Conservation (phyloP, 2,329 filamentous ascomycete species). For the Aspergillus oerlinghausenensis region DNA sequence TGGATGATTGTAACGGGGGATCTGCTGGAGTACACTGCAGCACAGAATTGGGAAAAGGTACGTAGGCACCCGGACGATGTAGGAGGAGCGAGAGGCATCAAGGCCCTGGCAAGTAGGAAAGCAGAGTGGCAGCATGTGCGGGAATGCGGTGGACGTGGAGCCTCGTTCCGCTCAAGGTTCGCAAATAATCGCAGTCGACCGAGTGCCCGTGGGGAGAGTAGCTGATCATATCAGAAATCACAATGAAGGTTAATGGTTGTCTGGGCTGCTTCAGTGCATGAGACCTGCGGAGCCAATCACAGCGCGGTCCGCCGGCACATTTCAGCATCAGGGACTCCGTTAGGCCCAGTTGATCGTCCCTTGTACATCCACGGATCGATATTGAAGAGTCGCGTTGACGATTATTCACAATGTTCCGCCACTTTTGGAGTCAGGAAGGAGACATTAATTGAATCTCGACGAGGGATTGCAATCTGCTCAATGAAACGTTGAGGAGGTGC, state of each 20-base stretch:
- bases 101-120: constrained; percentile 14
- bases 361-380: not conserved
- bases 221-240: constrained; percentile 1
- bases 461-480: not conserved
- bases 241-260: constrained; percentile 5
- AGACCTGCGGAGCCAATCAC: constrained; percentile 15
- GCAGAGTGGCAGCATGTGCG: constrained; percentile 16
- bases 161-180: not conserved
- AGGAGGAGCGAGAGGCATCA: not conserved
- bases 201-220: constrained; percentile 1
- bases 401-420: not conserved
- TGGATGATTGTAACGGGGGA: constrained; percentile 1
- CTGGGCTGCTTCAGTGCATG: not conserved
- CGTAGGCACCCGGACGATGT: not conserved
- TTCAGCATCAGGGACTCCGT: constrained; percentile 5
- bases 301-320: constrained; percentile 14
- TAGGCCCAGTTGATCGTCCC: constrained; percentile 2
- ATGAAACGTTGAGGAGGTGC: not conserved
- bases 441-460: not conserved
- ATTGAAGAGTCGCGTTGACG: not conserved
- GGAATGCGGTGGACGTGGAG: constrained; percentile 6
- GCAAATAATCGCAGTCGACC: not conserved
- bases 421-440: not conserved
- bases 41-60: not conserved
- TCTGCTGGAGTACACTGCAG: not conserved